Evolutionary conservation across 2,329 filamentous ascomycete genomes (phyloP), one percentile per base, ranked within the genome.

Genomic region (Falciphora oryzae): DNA sequence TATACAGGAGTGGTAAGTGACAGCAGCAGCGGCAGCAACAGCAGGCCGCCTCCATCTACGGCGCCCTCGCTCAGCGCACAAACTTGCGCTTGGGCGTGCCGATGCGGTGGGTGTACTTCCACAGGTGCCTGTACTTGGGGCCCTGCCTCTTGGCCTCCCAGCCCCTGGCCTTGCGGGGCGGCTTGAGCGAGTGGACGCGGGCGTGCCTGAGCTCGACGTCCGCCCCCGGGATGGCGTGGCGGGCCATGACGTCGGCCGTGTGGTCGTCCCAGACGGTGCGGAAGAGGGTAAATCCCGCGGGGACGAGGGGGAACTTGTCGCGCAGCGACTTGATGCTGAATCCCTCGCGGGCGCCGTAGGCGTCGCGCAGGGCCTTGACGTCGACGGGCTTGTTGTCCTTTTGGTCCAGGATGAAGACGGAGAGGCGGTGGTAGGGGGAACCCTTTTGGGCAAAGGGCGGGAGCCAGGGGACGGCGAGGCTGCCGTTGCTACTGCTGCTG

Each of bases 361-460:
- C 75, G 69, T 83, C 78, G 71, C 82, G 83, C 58, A 92, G 77
- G 65, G 80, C 78, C 56, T 78, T 79, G 31, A 84, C 77, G 71
- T 92, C 86, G 68, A 93, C 73, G 4, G 76, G 78, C 67, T 83
- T 71, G 64, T 83, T 86, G 63, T 87, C 80, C 63, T 84, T 80
- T 77, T 99, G 95, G 79, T 96, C 87, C 62, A 98, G 81, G 28
- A 99, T 80, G 74, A 95, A 90, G 66, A 98, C 79, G 61, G 89
- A 89, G 64, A 98, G 82, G 63, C 95, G 90, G 77, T 98, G 95
- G 79, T 98, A 97, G 1, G 91, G 91, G 2, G 89, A 85, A 65
- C 95, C 95, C 80, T 95, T 96, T 74, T 97, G 91, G 0, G 92
- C 89, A 73, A 90, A 92, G 1, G 95, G 90, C 0, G 94, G 89